Evolutionary conservation across 257 asterid genomes (phyloP), one percentile per base, ranked within the genome.

Genomic region (Solanum commersonii): DNA sequence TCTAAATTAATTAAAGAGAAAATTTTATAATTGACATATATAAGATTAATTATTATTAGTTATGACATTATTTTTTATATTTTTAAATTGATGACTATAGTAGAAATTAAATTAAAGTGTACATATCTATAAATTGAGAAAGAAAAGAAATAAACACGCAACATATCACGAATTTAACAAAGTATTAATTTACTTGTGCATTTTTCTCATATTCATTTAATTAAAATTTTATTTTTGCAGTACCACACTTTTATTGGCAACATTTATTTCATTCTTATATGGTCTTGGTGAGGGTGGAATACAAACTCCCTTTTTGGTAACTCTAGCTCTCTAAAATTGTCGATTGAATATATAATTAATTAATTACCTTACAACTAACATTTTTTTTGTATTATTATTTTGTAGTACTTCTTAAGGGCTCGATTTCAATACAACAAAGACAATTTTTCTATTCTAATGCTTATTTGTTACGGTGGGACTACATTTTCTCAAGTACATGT

Each of bases 211-310:
- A 72, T 72, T 72, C 29, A 73, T 73, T 35, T 22, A 35, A 22
- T 74, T 37, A 8, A 71, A 7, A 0, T 22, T 74, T 37, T 74
- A 5, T 37, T 76, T 46, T 85, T 89, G 94, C 94, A 94, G 97
- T 86, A 10, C 38, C 6, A 92, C 94, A 3, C 91, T 93, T 84
- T 90, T 95, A 5, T 70, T 92, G 22, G 96, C 92, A 23, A 90
- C 96, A 22, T 84, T 89, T 79, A 92, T 93, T 68, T 93, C 94
- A 16, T 92, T 94, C 91, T 94, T 94, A 91, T 91, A 90, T 77
- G 93, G 96, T 79, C 90, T 94, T 90, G 98, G 92, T 20, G 95
- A 93, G 90, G 94, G 96, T 6, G 98, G 98, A 73, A 76, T 92
- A 31, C 88, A 88, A 71, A 87, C 96, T 83, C 91, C 92, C 90